phyloP scores from a whole-genome alignment of 805 yeast genomes.

The Myxozyma vanderwaltii region DNA sequence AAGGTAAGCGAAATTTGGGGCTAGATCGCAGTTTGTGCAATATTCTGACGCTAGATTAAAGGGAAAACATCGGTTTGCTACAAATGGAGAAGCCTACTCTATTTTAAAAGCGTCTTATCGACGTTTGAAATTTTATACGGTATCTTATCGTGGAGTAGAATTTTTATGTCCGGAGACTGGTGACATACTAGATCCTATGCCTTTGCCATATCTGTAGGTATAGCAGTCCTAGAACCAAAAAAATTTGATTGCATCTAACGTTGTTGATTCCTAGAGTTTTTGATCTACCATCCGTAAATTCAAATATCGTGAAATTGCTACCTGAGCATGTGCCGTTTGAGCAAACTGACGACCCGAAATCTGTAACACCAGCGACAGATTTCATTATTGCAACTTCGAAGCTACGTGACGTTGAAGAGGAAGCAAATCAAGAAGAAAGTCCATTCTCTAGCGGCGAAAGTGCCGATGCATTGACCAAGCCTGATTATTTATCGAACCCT shows the following conservation, averaged over 20 bases:
- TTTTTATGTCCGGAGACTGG: conserved; percentile 14
- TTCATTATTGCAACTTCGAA: neutral
- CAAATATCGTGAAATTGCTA: neutral
- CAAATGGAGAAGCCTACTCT: neutral
- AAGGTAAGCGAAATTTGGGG: neutral
- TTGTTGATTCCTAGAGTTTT: too few relatives aligned
- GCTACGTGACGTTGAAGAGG: neutral
- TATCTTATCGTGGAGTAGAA: neutral
- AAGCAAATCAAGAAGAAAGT: too few relatives aligned
- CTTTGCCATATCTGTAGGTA: neutral
- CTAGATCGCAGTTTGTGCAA: neutral
- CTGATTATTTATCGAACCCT: too few relatives aligned
- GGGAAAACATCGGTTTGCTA: conserved; percentile 9
- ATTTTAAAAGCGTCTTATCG: neutral
- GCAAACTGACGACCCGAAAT: neutral
- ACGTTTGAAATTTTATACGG: neutral
- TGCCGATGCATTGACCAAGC: too few relatives aligned
- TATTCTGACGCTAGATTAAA: neutral
- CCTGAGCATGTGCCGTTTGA: neutral
- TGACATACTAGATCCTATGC: neutral
- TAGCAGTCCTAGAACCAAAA: too few relatives aligned
- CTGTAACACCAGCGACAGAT: neutral
- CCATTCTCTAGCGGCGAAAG: too few relatives aligned
- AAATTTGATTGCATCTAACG: too few relatives aligned
- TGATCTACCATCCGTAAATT: neutral